phyloP scores from a whole-genome alignment of 2,329 filamentous ascomycete species.

The Leptodontidium sp. region DNA sequence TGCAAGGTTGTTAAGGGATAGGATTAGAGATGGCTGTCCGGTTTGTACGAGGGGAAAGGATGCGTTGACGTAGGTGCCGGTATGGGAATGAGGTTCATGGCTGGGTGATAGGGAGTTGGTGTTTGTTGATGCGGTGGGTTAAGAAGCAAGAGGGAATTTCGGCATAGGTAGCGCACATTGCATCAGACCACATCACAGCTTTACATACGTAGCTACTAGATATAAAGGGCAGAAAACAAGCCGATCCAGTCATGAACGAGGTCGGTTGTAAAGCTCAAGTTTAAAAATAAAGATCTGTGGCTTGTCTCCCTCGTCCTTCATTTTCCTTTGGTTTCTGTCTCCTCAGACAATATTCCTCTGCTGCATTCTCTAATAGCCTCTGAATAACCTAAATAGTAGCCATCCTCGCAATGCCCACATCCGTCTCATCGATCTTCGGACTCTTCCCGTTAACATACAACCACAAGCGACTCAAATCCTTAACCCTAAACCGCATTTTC shows the following conservation, averaged over 20 bases:
- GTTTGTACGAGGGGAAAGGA: constrained; percentile 53
- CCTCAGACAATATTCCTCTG: neutral
- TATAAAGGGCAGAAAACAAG: too few relatives aligned
- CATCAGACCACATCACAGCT: neutral
- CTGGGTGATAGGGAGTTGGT: neutral
- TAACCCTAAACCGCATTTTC: constrained; percentile 57
- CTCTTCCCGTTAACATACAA: constrained; percentile 66
- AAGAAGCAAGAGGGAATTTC: neutral
- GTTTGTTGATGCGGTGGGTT: neutral
- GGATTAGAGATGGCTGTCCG: constrained; percentile 71
- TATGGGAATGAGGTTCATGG: too few relatives aligned
- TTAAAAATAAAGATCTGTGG: too few relatives aligned
- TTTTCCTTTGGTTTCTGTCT: too few relatives aligned
- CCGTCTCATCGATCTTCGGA: constrained; percentile 48
- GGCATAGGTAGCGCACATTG: neutral
- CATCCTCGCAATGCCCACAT: constrained; percentile 38
- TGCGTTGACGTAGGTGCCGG: constrained; percentile 5
- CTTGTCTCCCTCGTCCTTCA: too few relatives aligned
- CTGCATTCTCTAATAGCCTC: too few relatives aligned
- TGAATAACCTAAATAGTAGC: constrained; percentile 26
- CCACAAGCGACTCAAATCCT: constrained; percentile 69
- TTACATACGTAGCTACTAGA: too few relatives aligned
- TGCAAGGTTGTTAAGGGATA: constrained; percentile 78
- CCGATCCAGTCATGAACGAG: too few relatives aligned
- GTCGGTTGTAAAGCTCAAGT: too few relatives aligned